Evolutionary conservation across 352 stramenopile species (phyloP), one percentile per base, ranked within the genome.

Genomic region (Peronospora belbahrii): DNA sequence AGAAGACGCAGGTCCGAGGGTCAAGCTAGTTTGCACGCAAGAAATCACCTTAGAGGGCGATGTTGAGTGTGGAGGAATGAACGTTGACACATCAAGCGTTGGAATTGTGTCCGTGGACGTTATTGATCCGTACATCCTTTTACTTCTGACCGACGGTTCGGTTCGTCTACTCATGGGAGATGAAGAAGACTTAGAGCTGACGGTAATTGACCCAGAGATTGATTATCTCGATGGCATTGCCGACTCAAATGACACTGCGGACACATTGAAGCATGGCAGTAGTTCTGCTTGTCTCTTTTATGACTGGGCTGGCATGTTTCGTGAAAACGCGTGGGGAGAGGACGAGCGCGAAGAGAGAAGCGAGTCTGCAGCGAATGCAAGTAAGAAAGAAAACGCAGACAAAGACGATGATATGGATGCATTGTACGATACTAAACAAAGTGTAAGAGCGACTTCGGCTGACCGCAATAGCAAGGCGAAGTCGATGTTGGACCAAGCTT

Each of bases 81-180:
- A 88, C 23, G 79, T 94, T 6, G 77, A 88, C 19, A 81, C 71
- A 0, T 61, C 65, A 11, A 72, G 51, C 17, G 78, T 94, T 0
- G 74, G 73, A 20, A 88, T 94, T 25, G 80, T 91, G 6, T 88
- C 82, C 0, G 82, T 91, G 10, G 75, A 91, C 53, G 71, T 91
- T 11, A 76, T 86, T 11, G 82, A 94, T 45, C 82, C 82, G 5
- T 94, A 84, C 33, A 88, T 94, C 45, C 55, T 94, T 1, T 31
- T 94, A 9, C 49, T 94, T 20, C 55, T 94, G 15, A 91, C 76
- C 0, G 82, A 94, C 34, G 82, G 82, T 9, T 83, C 77, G 2
- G 71, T 94, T 47, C 79, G 82, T 0, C 44, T 94, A 24, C 59
- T 94, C 0, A 86, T 86, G 65, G 82, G 79, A 37, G 81, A 93